Evolutionary conservation across 306 rosid genomes (phyloP), one percentile per base, ranked within the genome.

Genomic region (Prunus campanulata): DNA sequence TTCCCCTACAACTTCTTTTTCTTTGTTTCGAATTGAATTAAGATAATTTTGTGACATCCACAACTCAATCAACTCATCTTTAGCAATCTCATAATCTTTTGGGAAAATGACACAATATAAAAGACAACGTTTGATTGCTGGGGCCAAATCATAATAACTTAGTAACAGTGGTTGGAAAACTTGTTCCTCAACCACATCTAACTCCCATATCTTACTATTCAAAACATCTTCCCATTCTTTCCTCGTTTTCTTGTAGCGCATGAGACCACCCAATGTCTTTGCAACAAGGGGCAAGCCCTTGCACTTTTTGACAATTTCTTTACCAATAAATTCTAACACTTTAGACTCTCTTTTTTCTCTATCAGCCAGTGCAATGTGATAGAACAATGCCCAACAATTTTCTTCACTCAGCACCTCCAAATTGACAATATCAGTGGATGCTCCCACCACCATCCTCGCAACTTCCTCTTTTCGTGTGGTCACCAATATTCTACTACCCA

Each of bases 231-330:
- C 19, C 79, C 74, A 76, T 15, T 76, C 25, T 1, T 6, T 63
- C 7, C 11, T 12, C 0, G 29, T 32, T 47, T 48, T n/a, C 20
- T 49, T 48, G n/a, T 0, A 48, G 8, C n/a, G 22, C 79, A 66
- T 67, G 14, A 66, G 50, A 52, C 73, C 13, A 13, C 74, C 78
- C 14, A 79, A 74, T 2, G 27, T 3, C 42, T 79, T 78, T 25
- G 77, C 82, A 64, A 9, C 46, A 18, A 79, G 77, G 51, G 82
- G 77, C 46, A 78, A 24, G 6, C 76, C 81, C 3, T 20, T 61
- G 8, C 76, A 70, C 65, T 62, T 78, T 8, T 35, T 48, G 0
- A 68, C 82, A 70, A 78, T 78, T 27, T 70, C 20, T 8, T 19
- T 20, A 12, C 79, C 79, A 52, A 66, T 16, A 8, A 3, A 39